Conservation (phyloP, 495 filamentous ascomycete species). For the Immersiella caudata region DNA sequence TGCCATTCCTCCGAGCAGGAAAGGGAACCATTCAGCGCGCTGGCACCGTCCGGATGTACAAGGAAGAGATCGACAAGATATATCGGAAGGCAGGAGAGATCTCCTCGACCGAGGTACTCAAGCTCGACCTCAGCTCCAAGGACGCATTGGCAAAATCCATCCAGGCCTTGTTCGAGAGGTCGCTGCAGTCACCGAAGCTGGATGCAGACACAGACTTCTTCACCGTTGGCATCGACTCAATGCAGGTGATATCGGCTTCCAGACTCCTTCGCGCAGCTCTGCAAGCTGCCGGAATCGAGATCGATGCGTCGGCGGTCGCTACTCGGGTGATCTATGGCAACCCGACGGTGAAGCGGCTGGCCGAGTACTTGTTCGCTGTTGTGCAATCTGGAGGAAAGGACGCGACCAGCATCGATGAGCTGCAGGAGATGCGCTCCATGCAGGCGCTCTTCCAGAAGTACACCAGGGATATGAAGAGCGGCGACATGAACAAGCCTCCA, state of each 20-base stretch:
- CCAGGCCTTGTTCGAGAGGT: conserved; percentile 36
- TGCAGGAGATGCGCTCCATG: conserved; percentile 38
- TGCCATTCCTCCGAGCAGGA: conserved; percentile 56
- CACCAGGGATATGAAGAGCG: conserved; percentile 35
- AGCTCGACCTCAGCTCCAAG: conserved; percentile 37
- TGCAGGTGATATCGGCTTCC: conserved; percentile 51
- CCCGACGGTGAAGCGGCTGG: conserved; percentile 41
- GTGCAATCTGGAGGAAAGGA: conserved; percentile 26
- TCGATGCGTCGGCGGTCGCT: conserved; percentile 37
- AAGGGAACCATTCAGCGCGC: conserved; percentile 61
- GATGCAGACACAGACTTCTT: conserved; percentile 48
- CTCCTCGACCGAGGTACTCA: conserved; percentile 24
- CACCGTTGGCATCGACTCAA: conserved; percentile 53
- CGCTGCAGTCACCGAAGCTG: conserved; percentile 35
- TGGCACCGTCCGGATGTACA: conserved; percentile 52
- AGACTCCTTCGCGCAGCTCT: conserved; percentile 41
- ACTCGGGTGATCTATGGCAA: conserved; percentile 46
- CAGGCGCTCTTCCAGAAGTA: conserved; percentile 44
- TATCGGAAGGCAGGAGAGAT: conserved; percentile 40
- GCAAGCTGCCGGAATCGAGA: conserved; percentile 30
- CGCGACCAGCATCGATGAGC: conserved; percentile 11
- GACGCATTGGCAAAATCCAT: conserved; percentile 41
- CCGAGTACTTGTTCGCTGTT: conserved; percentile 34
- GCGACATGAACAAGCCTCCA: conserved; percentile 32
- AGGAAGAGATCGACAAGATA: conserved; percentile 55